These are phyloP conservation scores for Globisporangium yorkense DNA, from an alignment of 352 stramenopile species.

Conservation along the genomic window DNA sequence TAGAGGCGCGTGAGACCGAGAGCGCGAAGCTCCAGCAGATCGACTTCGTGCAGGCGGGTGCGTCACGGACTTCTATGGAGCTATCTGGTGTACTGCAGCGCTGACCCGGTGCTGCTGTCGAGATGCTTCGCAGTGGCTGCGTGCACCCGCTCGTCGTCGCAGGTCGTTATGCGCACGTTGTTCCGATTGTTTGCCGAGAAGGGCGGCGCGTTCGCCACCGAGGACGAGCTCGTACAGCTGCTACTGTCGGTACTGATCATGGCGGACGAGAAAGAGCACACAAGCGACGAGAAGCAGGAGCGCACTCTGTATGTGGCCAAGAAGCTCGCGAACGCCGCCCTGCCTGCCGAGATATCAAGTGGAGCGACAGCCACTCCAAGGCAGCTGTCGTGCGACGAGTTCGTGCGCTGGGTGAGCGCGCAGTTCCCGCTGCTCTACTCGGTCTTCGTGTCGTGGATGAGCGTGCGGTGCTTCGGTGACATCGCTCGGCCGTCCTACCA, in stretches of 20 bases:
- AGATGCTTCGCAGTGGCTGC: conserved; percentile 34
- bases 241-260: conserved; percentile 50
- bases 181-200: conserved; percentile 48
- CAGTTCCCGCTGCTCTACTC: conserved; percentile 76
- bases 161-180: conserved; percentile 42
- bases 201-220: conserved; percentile 23
- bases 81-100: background rate
- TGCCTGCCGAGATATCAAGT: conserved; percentile 15
- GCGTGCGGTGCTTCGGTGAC: conserved; percentile 37
- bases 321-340: conserved; percentile 31
- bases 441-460: conserved; percentile 73
- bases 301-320: conserved; percentile 29
- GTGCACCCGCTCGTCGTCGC: conserved; percentile 59
- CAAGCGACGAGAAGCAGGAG: conserved; percentile 14
- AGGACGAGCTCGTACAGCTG: conserved; percentile 37
- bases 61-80: background rate
- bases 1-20: conserved; percentile 8
- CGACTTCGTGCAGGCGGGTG: conserved; percentile 69
- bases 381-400: conserved; percentile 46
- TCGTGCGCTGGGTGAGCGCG: conserved; percentile 48
- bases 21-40: conserved; percentile 24
- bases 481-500: conserved; percentile 49
- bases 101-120: background rate
- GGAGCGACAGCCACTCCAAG: conserved; percentile 8
- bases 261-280: conserved; percentile 21